A percentile compares a stretch with the other conserved stretches of the same genome.
Evolutionary conservation across 2,329 filamentous ascomycete species (phyloP).

Genomic region (Ophiocordyceps sinensis): DNA sequence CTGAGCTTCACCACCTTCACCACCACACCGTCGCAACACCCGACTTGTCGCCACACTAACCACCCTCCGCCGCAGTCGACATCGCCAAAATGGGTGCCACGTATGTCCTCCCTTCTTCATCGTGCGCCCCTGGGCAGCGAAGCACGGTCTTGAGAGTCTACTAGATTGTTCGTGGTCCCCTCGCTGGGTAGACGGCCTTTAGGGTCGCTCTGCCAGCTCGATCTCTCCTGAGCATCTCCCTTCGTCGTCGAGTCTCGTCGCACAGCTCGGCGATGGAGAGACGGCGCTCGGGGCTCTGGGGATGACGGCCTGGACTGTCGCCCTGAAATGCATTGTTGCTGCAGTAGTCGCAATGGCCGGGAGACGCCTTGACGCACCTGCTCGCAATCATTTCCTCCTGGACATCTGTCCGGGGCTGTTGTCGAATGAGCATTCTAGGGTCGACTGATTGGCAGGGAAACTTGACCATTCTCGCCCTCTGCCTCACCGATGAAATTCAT

Average conservation of each 20-base stretch:
- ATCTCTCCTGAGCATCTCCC: slow-evolving; percentile 54
- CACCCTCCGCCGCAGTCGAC: slow-evolving; percentile 20
- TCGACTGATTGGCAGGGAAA: background rate
- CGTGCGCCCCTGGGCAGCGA: slow-evolving; percentile 16
- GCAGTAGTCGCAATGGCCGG: slow-evolving; percentile 10
- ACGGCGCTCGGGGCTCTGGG: slow-evolving; percentile 60
- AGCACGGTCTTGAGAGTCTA: slow-evolving; percentile 37
- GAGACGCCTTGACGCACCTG: slow-evolving; percentile 9
- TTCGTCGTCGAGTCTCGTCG: slow-evolving; percentile 33
- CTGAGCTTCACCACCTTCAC: slow-evolving; percentile 5
- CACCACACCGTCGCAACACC: slow-evolving; percentile 2
- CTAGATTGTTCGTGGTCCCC: slow-evolving; percentile 72
- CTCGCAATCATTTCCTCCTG: slow-evolving; percentile 22
- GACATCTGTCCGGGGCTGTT: slow-evolving; percentile 47
- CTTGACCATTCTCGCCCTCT: background rate
- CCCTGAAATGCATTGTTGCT: slow-evolving; percentile 62
- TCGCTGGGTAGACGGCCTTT: slow-evolving; percentile 47
- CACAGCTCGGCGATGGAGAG: slow-evolving; percentile 39
- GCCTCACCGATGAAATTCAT: slow-evolving; percentile 70
- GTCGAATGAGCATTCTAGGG: slow-evolving; percentile 50
- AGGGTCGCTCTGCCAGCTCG: slow-evolving; percentile 52
- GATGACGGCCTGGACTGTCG: slow-evolving; percentile 56
- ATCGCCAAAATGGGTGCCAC: slow-evolving; percentile 31
- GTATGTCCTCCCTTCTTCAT: slow-evolving; percentile 35
- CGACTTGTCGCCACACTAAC: slow-evolving; percentile 23